Percentiles rank a stretch among this genome's conserved stretches.
phyloP scores from a whole-genome alignment of 148 eudicot species.

The Salicornia ramosissima region DNA sequence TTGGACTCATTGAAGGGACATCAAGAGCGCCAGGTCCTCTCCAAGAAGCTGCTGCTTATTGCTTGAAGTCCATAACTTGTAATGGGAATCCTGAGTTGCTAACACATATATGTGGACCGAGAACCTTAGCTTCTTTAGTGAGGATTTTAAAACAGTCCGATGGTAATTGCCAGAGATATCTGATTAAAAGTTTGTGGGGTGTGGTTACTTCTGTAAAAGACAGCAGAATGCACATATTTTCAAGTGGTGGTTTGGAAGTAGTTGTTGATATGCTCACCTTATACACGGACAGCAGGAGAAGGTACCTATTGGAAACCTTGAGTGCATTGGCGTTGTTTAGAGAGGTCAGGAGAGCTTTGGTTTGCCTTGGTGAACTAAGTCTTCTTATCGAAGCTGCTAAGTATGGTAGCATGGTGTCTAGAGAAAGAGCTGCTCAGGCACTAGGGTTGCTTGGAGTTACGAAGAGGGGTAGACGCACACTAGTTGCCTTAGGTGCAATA shows the following conservation, averaged over 20 bases:
- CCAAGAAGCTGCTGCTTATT: constrained; percentile 36
- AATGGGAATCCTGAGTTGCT: constrained; percentile 41
- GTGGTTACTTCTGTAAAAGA: constrained; percentile 32
- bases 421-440: constrained; percentile 61
- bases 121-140: constrained; percentile 40
- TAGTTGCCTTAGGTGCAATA: constrained; percentile 39
- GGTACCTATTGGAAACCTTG: constrained; percentile 39
- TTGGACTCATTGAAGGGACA: constrained; percentile 29
- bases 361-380: constrained; percentile 28
- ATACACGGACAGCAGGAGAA: constrained; percentile 25
- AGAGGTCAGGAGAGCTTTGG: constrained; percentile 40
- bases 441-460: constrained; percentile 48
- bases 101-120: constrained; percentile 31
- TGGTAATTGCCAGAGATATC: constrained; percentile 27
- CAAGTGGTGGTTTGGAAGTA: constrained; percentile 37
- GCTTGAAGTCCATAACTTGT: constrained; percentile 44
- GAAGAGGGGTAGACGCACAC: constrained; percentile 34
- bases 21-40: constrained; percentile 15
- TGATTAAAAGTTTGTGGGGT: constrained; percentile 47
- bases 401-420: constrained; percentile 41
- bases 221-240: constrained; percentile 31
- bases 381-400: constrained; percentile 42
- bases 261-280: constrained; percentile 31
- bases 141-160: constrained; percentile 31
- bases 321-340: constrained; percentile 45